Evolutionary conservation across 2,329 filamentous ascomycete species (phyloP).

Genomic region (Esteya vermicola): DNA sequence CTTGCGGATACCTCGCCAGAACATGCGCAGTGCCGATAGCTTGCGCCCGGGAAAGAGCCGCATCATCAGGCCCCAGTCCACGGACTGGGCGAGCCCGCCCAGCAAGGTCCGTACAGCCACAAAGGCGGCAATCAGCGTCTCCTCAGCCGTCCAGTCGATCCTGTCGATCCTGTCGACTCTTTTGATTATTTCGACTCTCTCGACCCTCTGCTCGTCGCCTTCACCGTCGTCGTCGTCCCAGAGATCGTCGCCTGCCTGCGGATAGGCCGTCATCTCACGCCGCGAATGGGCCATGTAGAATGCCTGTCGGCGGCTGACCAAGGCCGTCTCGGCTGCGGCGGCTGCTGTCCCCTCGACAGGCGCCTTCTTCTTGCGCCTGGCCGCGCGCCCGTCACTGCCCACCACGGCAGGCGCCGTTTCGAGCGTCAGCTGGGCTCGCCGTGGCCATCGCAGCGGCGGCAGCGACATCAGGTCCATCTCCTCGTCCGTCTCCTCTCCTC

Average conservation of each 20-base stretch:
- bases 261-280: conserved; percentile 19
- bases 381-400: conserved; percentile 1
- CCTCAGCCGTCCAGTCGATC: conserved; percentile 27
- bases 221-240: conserved; percentile 2
- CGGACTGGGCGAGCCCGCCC: conserved; percentile 42
- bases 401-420: conserved; percentile 16
- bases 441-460: conserved; percentile 20
- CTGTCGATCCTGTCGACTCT: conserved; percentile 14
- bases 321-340: background rate
- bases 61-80: conserved; percentile 47
- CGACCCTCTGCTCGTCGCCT: background rate
- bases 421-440: conserved; percentile 23
- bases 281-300: conserved; percentile 15
- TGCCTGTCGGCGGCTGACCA: conserved; percentile 6
- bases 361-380: conserved; percentile 2
- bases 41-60: conserved; percentile 39
- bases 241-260: conserved; percentile 18
- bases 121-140: conserved; percentile 38
- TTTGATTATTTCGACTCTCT: conserved; percentile 1
- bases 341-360: background rate
- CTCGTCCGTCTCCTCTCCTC: background rate
- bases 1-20: conserved; percentile 39
- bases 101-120: conserved; percentile 42
- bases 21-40: conserved; percentile 35
- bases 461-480: conserved; percentile 6